Evolutionary conservation across 148 eudicot genomes (phyloP).

Genomic region (Chenopodium berlandieri): DNA sequence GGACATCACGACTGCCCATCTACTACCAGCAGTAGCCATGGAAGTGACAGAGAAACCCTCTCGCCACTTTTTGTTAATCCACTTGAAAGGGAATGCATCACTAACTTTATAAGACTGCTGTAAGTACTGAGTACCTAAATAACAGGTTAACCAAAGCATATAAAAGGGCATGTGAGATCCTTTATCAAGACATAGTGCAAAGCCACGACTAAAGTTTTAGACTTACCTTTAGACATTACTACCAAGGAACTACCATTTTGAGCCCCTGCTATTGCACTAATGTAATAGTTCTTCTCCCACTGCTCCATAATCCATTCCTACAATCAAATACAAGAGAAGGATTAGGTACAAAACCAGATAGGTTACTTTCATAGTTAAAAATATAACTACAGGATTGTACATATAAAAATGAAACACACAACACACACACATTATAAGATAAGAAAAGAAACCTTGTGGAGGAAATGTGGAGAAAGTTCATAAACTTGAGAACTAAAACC

Average conservation of each 20-base stretch:
- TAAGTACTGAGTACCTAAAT: slow-evolving; percentile 68
- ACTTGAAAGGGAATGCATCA: slow-evolving; percentile 91
- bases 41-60: slow-evolving; percentile 91
- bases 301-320: slow-evolving; percentile 99
- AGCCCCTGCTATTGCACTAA: slow-evolving; percentile 89
- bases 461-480: slow-evolving; percentile 76
- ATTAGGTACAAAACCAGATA: background rate
- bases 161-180: background rate
- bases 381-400: background rate
- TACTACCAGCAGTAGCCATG: slow-evolving; percentile 88
- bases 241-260: slow-evolving; percentile 82
- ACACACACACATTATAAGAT: background rate
- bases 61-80: slow-evolving; percentile 95
- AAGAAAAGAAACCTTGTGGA: slow-evolving; percentile 65
- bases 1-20: slow-evolving; percentile 99
- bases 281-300: slow-evolving; percentile 91
- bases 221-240: slow-evolving; percentile 90
- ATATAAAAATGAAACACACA: background rate
- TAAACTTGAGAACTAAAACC: slow-evolving; percentile 82
- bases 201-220: background rate
- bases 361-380: background rate
- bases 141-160: background rate
- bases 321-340: background rate
- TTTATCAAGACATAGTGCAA: background rate
- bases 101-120: slow-evolving; percentile 98